A percentile compares a stretch with the other conserved stretches of the same genome.
Evolutionary conservation across 371 early-diverging fungal species (phyloP).

Genomic region (Sporodiniella umbellata): DNA sequence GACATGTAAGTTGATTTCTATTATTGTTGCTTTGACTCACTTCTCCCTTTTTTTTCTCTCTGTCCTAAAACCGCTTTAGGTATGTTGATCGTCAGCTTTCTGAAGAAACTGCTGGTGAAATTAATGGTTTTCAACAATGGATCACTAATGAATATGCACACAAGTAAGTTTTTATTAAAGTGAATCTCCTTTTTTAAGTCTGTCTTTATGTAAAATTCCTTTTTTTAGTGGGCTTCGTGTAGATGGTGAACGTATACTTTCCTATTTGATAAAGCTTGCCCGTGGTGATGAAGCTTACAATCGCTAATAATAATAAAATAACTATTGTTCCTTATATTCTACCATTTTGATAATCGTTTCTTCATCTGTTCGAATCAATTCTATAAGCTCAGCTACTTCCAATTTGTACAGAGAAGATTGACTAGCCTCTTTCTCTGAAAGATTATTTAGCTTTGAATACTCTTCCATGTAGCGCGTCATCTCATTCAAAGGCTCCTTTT

Average conservation of each 20-base stretch:
- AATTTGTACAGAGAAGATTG: not conserved
- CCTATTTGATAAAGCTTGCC: conserved; percentile 58
- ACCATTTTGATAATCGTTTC: not conserved
- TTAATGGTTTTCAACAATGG: conserved; percentile 64
- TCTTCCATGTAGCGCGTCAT: not conserved
- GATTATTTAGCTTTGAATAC: not conserved
- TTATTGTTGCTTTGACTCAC: not conserved
- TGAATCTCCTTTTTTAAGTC: not conserved
- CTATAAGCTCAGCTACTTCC: not conserved
- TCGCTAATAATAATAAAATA: conserved; percentile 25
- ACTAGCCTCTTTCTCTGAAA: not conserved
- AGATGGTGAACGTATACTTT: conserved; percentile 51
- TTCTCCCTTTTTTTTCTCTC: not conserved
- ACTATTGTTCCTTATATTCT: not conserved
- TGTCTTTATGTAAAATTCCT: not conserved
- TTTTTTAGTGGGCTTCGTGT: conserved; percentile 49
- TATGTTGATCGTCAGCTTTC: conserved; percentile 63
- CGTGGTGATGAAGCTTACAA: conserved; percentile 49
- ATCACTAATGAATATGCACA: conserved; percentile 76
- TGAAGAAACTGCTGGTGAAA: conserved; percentile 56
- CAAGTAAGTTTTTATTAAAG: conserved; percentile 44
- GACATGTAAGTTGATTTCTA: conserved; percentile 52
- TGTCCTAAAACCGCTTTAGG: conserved; percentile 24
- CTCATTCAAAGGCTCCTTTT: not conserved
- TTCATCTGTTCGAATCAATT: not conserved